These are phyloP conservation scores for Globisporangium heterothallicum DNA, from an alignment of 352 stramenopile genomes.

Conservation along the genomic window DNA sequence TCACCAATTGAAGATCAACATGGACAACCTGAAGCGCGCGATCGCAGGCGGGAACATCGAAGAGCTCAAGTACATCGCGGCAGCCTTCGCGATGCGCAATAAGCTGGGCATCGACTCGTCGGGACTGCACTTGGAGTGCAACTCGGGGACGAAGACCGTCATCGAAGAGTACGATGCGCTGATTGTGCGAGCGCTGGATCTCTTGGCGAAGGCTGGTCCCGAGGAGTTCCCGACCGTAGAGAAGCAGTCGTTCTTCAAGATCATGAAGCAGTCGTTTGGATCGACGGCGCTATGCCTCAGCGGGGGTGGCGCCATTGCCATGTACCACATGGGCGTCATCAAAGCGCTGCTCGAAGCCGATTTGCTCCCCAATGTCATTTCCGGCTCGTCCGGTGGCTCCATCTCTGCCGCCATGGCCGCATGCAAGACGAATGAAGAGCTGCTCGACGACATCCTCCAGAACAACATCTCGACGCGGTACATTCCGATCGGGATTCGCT, in stretches of 20 bases:
- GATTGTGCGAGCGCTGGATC: constrained; percentile 38
- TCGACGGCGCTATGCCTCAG: constrained; percentile 89
- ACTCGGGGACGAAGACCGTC: constrained; percentile 55
- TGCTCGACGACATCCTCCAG: constrained; percentile 45
- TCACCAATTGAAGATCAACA: constrained; percentile 36
- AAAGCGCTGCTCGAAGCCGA: constrained; percentile 82
- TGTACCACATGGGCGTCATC: constrained; percentile 95
- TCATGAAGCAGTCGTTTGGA: constrained; percentile 79
- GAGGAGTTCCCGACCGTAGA: constrained; percentile 32
- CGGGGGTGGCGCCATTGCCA: constrained; percentile 87
- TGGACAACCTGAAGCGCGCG: constrained; percentile 26
- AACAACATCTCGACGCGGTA: constrained; percentile 59
- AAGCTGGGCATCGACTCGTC: constrained; percentile 54
- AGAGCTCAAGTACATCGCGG: constrained; percentile 53
- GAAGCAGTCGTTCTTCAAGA: constrained; percentile 48
- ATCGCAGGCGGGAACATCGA: constrained; percentile 32
- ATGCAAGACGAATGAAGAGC: constrained; percentile 81
- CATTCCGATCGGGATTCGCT: constrained; percentile 50
- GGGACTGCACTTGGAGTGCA: constrained; percentile 45
- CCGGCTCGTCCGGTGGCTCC: constrained; percentile 88
- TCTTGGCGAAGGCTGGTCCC: constrained; percentile 23
- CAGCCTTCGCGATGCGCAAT: constrained; percentile 59
- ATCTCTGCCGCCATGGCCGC: constrained; percentile 86
- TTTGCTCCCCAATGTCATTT: constrained; percentile 90
- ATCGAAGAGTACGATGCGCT: constrained; percentile 51